These are phyloP conservation scores for Isabelozyma gotoi DNA, from an alignment of 805 yeast species.

Conservation along the genomic window DNA sequence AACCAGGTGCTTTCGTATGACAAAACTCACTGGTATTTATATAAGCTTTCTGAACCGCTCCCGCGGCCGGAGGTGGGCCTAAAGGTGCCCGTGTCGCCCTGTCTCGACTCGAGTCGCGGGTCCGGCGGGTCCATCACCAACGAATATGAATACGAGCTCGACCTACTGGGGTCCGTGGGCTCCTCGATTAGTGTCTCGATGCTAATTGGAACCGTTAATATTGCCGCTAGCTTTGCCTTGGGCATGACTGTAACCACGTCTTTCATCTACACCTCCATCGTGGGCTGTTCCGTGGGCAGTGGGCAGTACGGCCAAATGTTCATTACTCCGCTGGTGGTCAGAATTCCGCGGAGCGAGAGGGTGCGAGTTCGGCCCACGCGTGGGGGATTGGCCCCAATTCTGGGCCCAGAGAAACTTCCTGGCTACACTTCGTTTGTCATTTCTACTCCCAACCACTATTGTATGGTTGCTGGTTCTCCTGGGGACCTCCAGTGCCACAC, in stretches of 20 bases:
- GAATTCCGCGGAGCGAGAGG: slow-evolving; percentile 8
- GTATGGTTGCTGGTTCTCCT: slow-evolving; percentile 6
- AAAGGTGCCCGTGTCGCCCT: slow-evolving; percentile 10
- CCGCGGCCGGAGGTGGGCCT: slow-evolving; percentile 1
- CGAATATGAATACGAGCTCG: slow-evolving; percentile 3
- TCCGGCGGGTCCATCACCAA: slow-evolving; percentile 7
- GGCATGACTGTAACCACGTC: slow-evolving; percentile 8
- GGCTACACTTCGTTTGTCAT: slow-evolving; percentile 1
- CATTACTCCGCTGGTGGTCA: slow-evolving; percentile 11
- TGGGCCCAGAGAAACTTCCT: neutral
- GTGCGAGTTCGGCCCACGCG: slow-evolving; percentile 5
- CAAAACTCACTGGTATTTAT: slow-evolving; percentile 8
- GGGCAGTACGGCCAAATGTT: slow-evolving; percentile 15
- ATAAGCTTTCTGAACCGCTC: neutral
- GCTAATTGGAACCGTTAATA: neutral
- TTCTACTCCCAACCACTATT: slow-evolving; percentile 10
- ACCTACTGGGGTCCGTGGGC: neutral
- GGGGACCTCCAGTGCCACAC: slow-evolving; percentile 5
- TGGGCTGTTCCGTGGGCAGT: slow-evolving; percentile 11
- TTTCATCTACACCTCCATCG: slow-evolving; percentile 5
- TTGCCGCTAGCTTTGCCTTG: neutral
- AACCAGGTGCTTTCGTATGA: slow-evolving; percentile 6
- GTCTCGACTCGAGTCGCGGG: slow-evolving; percentile 8
- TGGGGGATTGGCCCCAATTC: slow-evolving; percentile 3
- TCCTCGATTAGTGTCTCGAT: neutral